Conservation (phyloP, 75 land plant genomes). For the Selaginella moellendorffii region DNA sequence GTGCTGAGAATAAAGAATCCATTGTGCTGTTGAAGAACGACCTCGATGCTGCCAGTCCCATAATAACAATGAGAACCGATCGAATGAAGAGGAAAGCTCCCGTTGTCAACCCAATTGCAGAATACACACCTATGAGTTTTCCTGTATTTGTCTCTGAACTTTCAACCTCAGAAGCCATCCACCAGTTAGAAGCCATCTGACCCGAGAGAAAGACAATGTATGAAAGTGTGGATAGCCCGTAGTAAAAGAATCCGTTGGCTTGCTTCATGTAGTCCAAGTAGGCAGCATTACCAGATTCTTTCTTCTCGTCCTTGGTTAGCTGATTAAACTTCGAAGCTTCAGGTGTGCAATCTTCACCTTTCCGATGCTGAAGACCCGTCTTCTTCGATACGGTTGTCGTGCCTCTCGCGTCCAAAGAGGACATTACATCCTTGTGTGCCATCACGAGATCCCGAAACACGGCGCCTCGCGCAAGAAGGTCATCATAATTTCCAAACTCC, state of each 20-base stretch:
- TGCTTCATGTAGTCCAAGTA: constrained; percentile 33
- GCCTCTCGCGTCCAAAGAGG: constrained; percentile 10
- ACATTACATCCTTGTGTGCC: constrained; percentile 50
- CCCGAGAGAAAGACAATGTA: constrained; percentile 35
- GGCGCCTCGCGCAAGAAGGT: constrained; percentile 39
- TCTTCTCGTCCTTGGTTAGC: constrained; percentile 47
- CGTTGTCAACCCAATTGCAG: constrained; percentile 27
- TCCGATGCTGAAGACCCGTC: background rate
- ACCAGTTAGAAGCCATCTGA: constrained; percentile 41
- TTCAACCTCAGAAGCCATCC: constrained; percentile 42
- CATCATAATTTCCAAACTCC: constrained; percentile 49
- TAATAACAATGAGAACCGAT: constrained; percentile 21
- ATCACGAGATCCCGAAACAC: constrained; percentile 49
- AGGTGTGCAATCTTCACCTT: background rate
- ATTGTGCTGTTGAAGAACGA: constrained; percentile 49
- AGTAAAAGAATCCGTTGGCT: constrained; percentile 14
- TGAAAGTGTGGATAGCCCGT: constrained; percentile 5
- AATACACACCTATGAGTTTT: constrained; percentile 39
- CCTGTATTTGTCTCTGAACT: constrained; percentile 14
- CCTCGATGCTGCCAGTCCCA: constrained; percentile 51
- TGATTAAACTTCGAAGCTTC: constrained; percentile 10
- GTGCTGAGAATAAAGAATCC: constrained; percentile 51
- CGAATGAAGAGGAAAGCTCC: constrained; percentile 36
- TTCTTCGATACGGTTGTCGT: no score
- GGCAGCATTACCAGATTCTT: constrained; percentile 22